Percentiles rank a stretch among this genome's conserved stretches.
Conservation (phyloP, 1,139 yeast genomes). For the Diutina sp. region DNA sequence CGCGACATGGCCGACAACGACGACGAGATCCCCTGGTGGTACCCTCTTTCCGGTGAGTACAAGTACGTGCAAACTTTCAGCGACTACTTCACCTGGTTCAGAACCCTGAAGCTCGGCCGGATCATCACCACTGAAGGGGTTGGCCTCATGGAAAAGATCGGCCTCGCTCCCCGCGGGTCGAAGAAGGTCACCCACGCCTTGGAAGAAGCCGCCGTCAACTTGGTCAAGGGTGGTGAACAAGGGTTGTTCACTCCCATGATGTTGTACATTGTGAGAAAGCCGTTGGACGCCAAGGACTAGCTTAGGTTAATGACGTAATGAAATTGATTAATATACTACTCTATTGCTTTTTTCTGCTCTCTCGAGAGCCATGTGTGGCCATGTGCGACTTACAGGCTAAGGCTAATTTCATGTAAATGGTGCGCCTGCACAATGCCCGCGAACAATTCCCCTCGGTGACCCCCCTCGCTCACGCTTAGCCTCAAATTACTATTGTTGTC, state of each 20-base stretch:
- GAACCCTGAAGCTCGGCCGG: constrained; percentile 86
- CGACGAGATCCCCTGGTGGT: constrained; percentile 94
- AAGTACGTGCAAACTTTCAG: constrained; percentile 67
- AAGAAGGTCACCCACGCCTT: constrained; percentile 81
- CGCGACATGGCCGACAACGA: constrained; percentile 73
- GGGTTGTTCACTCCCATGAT: constrained; percentile 94
- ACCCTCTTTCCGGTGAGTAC: constrained; percentile 92
- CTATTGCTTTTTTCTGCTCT: too few relatives aligned
- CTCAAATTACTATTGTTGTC: not conserved
- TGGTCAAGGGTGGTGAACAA: constrained; percentile 85
- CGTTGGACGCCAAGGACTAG: constrained; percentile 13
- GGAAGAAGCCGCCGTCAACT: constrained; percentile 93
- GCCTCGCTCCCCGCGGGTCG: constrained; percentile 91
- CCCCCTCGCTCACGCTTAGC: not conserved
- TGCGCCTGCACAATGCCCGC: not conserved
- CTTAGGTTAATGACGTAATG: not conserved
- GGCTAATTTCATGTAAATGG: not conserved
- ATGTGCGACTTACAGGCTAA: too few relatives aligned
- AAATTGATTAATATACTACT: too few relatives aligned
- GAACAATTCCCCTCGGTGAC: not conserved
- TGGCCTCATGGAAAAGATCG: constrained; percentile 67
- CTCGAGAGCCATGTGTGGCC: not conserved
- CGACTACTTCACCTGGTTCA: constrained; percentile 74
- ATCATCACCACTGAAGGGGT: constrained; percentile 70
- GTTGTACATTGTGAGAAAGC: constrained; percentile 80